Evolutionary conservation across 805 yeast species (phyloP).

Genomic region (Metschnikowia proteae): DNA sequence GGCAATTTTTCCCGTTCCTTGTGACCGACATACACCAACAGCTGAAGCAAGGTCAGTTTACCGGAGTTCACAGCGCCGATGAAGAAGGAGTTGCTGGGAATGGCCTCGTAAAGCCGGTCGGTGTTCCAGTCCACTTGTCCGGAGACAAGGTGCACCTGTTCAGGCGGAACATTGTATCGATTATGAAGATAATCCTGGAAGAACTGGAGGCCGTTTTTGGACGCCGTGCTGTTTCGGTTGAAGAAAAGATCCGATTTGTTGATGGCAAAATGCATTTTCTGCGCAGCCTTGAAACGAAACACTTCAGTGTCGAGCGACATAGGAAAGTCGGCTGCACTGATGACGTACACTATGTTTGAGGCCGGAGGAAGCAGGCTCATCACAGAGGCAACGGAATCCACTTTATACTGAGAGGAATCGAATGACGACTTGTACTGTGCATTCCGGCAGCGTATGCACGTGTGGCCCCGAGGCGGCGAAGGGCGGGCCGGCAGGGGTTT

Average conservation of each 20-base stretch:
- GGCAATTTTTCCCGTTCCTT: conserved; percentile 10
- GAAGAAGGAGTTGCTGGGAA: conserved; percentile 45
- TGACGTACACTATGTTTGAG: conserved; percentile 53
- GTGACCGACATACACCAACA: conserved; percentile 31
- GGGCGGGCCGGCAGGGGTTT: neutral
- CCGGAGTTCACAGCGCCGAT: conserved; percentile 71
- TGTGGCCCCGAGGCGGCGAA: conserved; percentile 8
- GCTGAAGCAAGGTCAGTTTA: conserved; percentile 56
- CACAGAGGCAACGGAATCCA: conserved; percentile 19
- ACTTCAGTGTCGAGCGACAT: conserved; percentile 44
- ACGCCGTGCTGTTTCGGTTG: conserved; percentile 24
- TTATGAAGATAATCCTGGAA: conserved; percentile 33
- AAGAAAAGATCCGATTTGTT: conserved; percentile 46
- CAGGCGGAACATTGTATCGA: conserved; percentile 28
- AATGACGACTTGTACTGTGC: conserved; percentile 44
- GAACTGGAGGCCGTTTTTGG: conserved; percentile 27
- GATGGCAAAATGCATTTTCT: conserved; percentile 38
- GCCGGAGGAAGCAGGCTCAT: conserved; percentile 37
- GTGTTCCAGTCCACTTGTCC: conserved; percentile 54
- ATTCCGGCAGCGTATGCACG: conserved; percentile 57
- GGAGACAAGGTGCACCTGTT: conserved; percentile 47
- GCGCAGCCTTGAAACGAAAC: conserved; percentile 29
- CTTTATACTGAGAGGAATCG: conserved; percentile 27
- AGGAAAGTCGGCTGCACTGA: conserved; percentile 73
- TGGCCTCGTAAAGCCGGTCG: conserved; percentile 29